A percentile compares a stretch with the other conserved stretches of the same genome.
Conservation (phyloP, 2,329 filamentous ascomycete genomes). For the Monilinia laxa region DNA sequence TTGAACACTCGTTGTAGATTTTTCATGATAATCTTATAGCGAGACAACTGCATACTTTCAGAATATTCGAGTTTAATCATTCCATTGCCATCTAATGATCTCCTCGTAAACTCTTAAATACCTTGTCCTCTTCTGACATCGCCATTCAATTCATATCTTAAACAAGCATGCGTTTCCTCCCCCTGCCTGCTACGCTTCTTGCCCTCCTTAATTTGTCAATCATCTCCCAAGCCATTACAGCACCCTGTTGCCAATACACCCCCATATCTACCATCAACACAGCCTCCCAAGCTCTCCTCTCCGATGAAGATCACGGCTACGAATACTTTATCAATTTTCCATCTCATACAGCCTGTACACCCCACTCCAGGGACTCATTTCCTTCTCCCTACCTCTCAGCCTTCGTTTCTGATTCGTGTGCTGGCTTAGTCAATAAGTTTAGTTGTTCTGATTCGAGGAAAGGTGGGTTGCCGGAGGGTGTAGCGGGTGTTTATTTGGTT, state of each 20-base stretch:
- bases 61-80: background rate
- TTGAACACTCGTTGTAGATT: background rate
- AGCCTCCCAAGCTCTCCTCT: no score
- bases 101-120: no score
- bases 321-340: background rate
- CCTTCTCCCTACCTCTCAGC: background rate
- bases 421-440: background rate
- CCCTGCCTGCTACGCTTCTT: background rate
- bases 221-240: no score
- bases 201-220: background rate
- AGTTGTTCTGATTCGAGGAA: background rate
- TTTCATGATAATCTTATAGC: background rate
- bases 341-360: background rate
- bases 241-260: background rate
- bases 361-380: background rate
- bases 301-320: background rate
- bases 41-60: background rate
- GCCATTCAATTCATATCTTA: background rate
- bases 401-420: background rate
- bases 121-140: background rate
- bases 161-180: background rate
- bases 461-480: fast-evolving
- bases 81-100: background rate
- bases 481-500: background rate
- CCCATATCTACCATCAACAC: background rate